Evolutionary conservation across 1,139 yeast genomes (phyloP), one percentile per base, ranked within the genome.

Genomic region (Meyerozyma smithsonii): DNA sequence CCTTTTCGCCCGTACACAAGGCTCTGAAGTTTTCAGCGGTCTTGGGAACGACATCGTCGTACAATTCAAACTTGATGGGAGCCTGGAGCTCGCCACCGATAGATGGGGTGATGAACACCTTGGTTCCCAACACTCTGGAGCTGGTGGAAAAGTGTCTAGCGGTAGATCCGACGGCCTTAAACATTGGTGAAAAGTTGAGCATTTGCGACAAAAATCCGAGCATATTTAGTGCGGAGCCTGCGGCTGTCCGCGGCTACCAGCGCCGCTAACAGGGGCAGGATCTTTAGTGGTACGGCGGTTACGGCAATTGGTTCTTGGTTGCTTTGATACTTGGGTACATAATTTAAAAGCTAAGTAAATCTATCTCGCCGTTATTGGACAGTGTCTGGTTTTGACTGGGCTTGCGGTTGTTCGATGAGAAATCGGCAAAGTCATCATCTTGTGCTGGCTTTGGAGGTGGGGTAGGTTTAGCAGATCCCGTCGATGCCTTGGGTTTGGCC

Each of bases 21-120:
- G 96, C 97, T 72, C 96, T 83, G 89, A 92, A 92, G 79, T 92
- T 92, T 75, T 88, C 96, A 56, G 96, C 81, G 53, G 98, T 92
- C 84, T 90, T 89, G 78, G 98, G 98, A 52, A 84, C 94, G 56
- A 88, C 89, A 61, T 90, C 96, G 70, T 81, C 76, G 85, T 86
- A 89, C 64, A 92, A 84, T 70, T 87, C 66, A 82, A 86, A 86
- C 20, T 30, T 30, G 21, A 30, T 30, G 15, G 34, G 34, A 8
- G 34, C 10, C 15, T 30, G 34, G 12, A 30, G 8, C 34, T 30
- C 21, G 21, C 46, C 34, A 5, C 34, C 34, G 5, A 50, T 49
- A 35, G 52, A 47, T 4, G 54, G 46, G 20, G 49, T 46, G 42
- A 50, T 25, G 45, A 37, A 50, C 12, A 49, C 54, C 53, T 69